Evolutionary conservation across 495 filamentous ascomycete genomes (phyloP).

Genomic region (Lasiosphaeriaceae sp.): DNA sequence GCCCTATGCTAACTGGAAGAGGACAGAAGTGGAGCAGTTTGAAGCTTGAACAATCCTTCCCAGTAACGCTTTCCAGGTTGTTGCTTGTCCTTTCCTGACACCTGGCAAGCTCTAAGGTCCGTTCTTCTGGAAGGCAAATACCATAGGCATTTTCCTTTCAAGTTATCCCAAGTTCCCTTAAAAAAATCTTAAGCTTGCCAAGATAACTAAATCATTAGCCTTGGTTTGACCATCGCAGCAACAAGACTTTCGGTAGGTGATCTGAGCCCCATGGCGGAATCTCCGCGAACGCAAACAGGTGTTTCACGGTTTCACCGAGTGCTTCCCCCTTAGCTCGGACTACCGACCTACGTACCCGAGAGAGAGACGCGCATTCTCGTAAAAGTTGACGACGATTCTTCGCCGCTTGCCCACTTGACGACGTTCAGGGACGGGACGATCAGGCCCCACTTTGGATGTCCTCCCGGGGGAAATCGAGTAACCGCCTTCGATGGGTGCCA

Average conservation of each 20-base stretch:
- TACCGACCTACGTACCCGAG: too few relatives aligned
- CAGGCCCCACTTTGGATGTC: constrained; percentile 18
- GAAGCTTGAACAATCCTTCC: too few relatives aligned
- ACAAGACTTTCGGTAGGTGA: too few relatives aligned
- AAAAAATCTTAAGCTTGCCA: neutral
- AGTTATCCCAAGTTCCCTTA: too few relatives aligned
- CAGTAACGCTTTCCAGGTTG: too few relatives aligned
- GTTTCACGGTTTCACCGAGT: neutral
- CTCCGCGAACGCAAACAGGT: neutral
- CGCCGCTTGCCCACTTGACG: constrained; percentile 17
- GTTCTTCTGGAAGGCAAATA: neutral
- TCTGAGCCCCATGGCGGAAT: neutral
- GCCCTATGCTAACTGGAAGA: neutral
- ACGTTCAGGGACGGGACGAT: constrained; percentile 28
- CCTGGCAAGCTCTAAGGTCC: too few relatives aligned
- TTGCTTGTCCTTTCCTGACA: too few relatives aligned
- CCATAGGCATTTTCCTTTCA: too few relatives aligned
- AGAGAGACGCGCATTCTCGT: neutral
- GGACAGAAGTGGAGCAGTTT: too few relatives aligned
- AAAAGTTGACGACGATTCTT: neutral
- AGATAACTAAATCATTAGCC: neutral
- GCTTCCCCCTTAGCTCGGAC: too few relatives aligned
- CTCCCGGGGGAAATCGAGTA: constrained; percentile 11
- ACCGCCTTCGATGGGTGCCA: constrained; percentile 1
- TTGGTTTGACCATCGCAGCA: neutral